Evolutionary conservation across 345 rosid species (phyloP), one percentile per base, ranked within the genome.

Genomic region (Eucalyptus cloeziana): DNA sequence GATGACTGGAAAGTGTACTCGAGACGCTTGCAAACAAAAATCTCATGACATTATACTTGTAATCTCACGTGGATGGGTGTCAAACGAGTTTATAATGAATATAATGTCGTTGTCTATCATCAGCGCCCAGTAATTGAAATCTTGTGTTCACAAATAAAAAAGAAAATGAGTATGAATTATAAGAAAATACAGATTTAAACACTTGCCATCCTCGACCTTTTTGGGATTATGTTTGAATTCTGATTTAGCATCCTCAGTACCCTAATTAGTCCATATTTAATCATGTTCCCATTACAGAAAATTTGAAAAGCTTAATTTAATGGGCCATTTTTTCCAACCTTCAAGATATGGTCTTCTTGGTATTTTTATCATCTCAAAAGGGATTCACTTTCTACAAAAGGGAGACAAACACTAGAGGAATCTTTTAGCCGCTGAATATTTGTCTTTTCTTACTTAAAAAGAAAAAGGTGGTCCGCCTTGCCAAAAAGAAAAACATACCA

Each of bases 111-210:
- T 7, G 9, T 13, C 4, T 60, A 1, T 30, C 30, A 3, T 60
- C 8, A 27, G 13, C 0, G 15, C 3, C 8, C 4, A 3, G 0
- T 52, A 19, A 52, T 0, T 52, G 25, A 52, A 52, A 52, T 52
- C 16, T 7, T 0, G 8, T 27, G 16, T 62, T 7, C 37, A 64
- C 9, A 30, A 62, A n/a, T n/a, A 30, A 30, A 27, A 25, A 25
- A 5, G 14, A 30, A 3, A 7, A 27, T 30, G 8, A 52, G 10
- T 8, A n/a, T n/a, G 10, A 14, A n/a, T n/a, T 19, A 7, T 64
- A 64, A 64, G 16, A 62, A 7, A 30, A 7, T n/a, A n/a, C 2
- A 30, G 2, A 30, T n/a, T 30, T n/a, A 64, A 64, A n/a, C 76
- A 13, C 5, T n/a, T 10, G 3, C 13, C 76, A 6, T 31, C 43